Evolutionary conservation across 768 basidiomycete genomes (phyloP).

Genomic region (Hebeloma cylindrosporum): DNA sequence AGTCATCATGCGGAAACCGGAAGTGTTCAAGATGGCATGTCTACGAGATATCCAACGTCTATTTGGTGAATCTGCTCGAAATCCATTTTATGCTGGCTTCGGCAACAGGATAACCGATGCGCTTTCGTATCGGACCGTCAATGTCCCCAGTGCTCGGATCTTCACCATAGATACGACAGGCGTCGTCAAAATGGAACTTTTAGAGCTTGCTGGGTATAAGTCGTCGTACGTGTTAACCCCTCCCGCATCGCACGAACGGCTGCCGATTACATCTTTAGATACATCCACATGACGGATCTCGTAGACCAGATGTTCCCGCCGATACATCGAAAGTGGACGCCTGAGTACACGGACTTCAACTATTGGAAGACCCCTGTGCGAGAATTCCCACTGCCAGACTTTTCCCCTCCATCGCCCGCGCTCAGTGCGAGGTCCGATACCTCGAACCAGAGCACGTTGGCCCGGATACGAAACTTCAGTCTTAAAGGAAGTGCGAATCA

Average conservation of each 20-base stretch:
- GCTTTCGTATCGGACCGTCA: conserved; percentile 94
- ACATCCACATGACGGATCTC: conserved; percentile 99
- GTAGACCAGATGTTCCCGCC: conserved; percentile 99
- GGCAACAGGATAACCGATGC: conserved; percentile 99
- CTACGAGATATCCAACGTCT: conserved; percentile 90
- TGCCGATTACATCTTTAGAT: conserved; percentile 39
- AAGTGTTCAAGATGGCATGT: conserved; percentile 99
- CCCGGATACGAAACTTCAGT: conserved; percentile 76
- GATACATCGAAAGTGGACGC: conserved; percentile 82
- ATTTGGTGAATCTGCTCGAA: conserved; percentile 70
- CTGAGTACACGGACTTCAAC: conserved; percentile 96
- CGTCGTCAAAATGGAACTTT: conserved; percentile 94
- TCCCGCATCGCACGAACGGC: neutral
- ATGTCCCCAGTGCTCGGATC: conserved; percentile 89
- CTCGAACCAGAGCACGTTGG: conserved; percentile 69
- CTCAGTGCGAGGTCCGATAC: conserved; percentile 92
- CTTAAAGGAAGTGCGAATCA: conserved; percentile 45
- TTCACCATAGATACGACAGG: conserved; percentile 96
- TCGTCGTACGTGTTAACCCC: conserved; percentile 65
- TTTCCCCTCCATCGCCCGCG: conserved; percentile 87
- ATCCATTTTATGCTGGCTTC: conserved; percentile 95
- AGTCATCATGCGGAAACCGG: conserved; percentile 98
- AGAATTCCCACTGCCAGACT: conserved; percentile 76
- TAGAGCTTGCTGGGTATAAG: conserved; percentile 97
- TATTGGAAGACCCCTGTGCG: conserved; percentile 87